phyloP scores from a whole-genome alignment of 345 rosid species.

The Litchi chinensis region DNA sequence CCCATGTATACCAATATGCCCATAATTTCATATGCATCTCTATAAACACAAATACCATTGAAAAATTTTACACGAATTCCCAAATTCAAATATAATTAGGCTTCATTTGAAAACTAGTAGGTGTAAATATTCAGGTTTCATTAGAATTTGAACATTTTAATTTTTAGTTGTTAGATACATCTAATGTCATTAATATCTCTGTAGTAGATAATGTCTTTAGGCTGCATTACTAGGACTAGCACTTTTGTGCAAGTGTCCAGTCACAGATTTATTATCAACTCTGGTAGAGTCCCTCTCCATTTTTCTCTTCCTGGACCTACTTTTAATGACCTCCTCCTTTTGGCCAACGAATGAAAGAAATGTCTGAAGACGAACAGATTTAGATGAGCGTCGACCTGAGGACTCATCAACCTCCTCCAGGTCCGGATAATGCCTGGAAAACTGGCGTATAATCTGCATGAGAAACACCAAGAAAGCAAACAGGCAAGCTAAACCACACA shows the following conservation, averaged over 20 bases:
- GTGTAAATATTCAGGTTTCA: too few species aligned
- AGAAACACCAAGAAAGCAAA: conserved; percentile 17
- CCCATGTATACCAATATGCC: not conserved
- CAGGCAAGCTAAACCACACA: conserved; percentile 8
- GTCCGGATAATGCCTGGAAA: not conserved
- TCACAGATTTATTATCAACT: not conserved
- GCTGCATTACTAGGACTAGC: not conserved
- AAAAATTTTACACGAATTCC: not conserved
- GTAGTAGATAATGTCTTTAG: not conserved
- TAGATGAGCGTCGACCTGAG: not conserved
- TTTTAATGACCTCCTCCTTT: conserved; percentile 14
- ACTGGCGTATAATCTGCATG: not conserved
- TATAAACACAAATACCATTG: not conserved
- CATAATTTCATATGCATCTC: not conserved
- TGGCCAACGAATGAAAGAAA: conserved; percentile 22
- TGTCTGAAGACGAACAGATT: not conserved
- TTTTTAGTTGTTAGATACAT: too few species aligned
- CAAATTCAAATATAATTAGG: not conserved
- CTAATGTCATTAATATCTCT: too few species aligned
- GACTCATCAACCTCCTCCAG: not conserved
- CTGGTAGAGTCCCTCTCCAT: not conserved
- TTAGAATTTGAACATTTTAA: too few species aligned
- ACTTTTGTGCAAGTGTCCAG: not conserved
- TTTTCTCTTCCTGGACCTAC: conserved; percentile 10
- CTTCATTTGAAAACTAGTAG: too few species aligned